Conservation (phyloP, 495 filamentous ascomycete genomes). For the Penicillium mononematosum region DNA sequence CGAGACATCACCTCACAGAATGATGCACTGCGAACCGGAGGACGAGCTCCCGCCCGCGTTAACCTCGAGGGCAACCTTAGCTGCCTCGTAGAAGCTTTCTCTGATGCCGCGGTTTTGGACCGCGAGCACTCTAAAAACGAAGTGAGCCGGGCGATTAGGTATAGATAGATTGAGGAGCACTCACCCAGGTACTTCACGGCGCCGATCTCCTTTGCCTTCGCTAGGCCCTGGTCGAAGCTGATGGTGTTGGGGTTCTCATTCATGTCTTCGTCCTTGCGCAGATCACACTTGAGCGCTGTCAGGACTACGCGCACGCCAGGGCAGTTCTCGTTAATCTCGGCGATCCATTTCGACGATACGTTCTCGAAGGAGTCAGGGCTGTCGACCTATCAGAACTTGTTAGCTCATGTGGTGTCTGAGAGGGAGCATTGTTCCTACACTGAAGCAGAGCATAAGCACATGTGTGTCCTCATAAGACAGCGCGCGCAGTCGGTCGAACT, state of each 20-base stretch:
- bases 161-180: constrained; percentile 11
- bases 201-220: constrained; percentile 84
- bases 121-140: constrained; percentile 81
- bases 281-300: constrained; percentile 95
- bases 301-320: constrained; percentile 90
- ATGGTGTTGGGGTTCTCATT: constrained; percentile 68
- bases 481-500: constrained; percentile 94
- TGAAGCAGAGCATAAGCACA: constrained; percentile 97
- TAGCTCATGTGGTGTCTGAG: constrained; percentile 4
- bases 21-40: constrained; percentile 34
- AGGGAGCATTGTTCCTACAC: constrained; percentile 43
- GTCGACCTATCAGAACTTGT: constrained; percentile 60
- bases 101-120: constrained; percentile 97
- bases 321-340: constrained; percentile 97
- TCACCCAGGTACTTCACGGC: constrained; percentile 85
- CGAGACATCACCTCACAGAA: constrained; percentile 26
- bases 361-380: constrained; percentile 96
- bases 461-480: constrained; percentile 98
- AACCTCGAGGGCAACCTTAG: constrained; percentile 90
- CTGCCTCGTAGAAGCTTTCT: constrained; percentile 97
- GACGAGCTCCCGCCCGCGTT: constrained; percentile 53
- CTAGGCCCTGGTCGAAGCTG: constrained; percentile 87
- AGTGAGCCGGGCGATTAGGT: neutral
- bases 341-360: constrained; percentile 96
- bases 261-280: constrained; percentile 68